Evolutionary conservation across 2,329 filamentous ascomycete species (phyloP).

Genomic region (Paecilomyces fulvus): DNA sequence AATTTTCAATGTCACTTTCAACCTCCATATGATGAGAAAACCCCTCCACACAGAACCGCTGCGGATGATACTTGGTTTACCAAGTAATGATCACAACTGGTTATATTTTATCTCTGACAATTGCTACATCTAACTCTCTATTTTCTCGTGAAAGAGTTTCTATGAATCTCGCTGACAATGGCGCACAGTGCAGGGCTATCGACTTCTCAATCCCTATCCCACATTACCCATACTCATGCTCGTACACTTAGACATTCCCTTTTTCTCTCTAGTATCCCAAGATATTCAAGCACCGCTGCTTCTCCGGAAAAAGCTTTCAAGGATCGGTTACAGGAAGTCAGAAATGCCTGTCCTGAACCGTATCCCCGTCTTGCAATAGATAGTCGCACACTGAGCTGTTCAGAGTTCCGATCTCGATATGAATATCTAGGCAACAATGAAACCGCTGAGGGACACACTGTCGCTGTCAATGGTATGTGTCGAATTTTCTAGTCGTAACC

Average conservation of each 20-base stretch:
- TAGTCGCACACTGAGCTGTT: conserved; percentile 22
- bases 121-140: not conserved
- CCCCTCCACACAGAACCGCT: conserved; percentile 53
- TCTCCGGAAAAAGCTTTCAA: conserved; percentile 26
- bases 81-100: conserved; percentile 37
- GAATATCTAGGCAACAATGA: conserved; percentile 28
- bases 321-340: conserved; percentile 30
- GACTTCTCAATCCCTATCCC: not conserved
- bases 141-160: not conserved
- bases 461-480: conserved; percentile 37
- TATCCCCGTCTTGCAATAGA: conserved; percentile 30
- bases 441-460: conserved; percentile 30
- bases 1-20: not conserved
- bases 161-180: not conserved
- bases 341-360: conserved; percentile 23
- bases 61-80: conserved; percentile 50
- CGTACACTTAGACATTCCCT: conserved; percentile 4
- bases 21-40: conserved; percentile 35
- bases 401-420: conserved; percentile 31
- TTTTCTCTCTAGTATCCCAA: conserved; percentile 8
- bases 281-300: conserved; percentile 19
- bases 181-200: not conserved
- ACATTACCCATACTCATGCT: not conserved
- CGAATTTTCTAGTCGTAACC: conserved; percentile 11
- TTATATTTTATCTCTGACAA: conserved; percentile 10